These are phyloP conservation scores for Arbutus unedo DNA, from an alignment of 148 eudicot genomes.

Conservation along the genomic window DNA sequence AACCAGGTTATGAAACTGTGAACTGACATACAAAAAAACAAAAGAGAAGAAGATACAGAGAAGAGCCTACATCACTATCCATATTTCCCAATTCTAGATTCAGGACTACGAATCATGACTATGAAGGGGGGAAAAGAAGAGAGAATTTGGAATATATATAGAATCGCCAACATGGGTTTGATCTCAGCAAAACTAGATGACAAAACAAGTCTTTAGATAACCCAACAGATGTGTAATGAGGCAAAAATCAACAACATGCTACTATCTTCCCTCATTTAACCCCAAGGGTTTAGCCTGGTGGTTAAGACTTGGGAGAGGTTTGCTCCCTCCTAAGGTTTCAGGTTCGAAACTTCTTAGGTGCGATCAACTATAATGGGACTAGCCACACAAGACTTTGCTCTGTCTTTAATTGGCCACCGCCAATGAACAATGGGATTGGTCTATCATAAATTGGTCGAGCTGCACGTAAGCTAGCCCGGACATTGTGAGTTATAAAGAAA, in stretches of 20 bases:
- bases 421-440: too few relatives aligned
- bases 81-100: not conserved
- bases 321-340: too few relatives aligned
- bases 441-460: too few relatives aligned
- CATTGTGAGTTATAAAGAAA: too few relatives aligned
- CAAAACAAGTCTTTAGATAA: not conserved
- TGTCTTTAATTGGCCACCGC: too few relatives aligned
- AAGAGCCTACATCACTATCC: not conserved
- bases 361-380: too few relatives aligned
- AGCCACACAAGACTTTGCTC: too few relatives aligned
- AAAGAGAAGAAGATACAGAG: not conserved
- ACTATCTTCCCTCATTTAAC: not conserved
- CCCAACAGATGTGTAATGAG: not conserved
- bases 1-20: not conserved
- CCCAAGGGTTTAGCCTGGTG: too few relatives aligned
- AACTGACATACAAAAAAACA: not conserved
- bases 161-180: not conserved
- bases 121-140: conserved; percentile 1
- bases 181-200: not conserved
- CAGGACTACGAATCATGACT: not conserved
- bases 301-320: too few relatives aligned
- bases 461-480: too few relatives aligned
- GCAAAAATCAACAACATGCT: not conserved
- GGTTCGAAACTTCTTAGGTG: too few relatives aligned
- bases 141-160: not conserved